Evolutionary conservation across 2,329 filamentous ascomycete species (phyloP).

Genomic region (Bipolaris bicolor): DNA sequence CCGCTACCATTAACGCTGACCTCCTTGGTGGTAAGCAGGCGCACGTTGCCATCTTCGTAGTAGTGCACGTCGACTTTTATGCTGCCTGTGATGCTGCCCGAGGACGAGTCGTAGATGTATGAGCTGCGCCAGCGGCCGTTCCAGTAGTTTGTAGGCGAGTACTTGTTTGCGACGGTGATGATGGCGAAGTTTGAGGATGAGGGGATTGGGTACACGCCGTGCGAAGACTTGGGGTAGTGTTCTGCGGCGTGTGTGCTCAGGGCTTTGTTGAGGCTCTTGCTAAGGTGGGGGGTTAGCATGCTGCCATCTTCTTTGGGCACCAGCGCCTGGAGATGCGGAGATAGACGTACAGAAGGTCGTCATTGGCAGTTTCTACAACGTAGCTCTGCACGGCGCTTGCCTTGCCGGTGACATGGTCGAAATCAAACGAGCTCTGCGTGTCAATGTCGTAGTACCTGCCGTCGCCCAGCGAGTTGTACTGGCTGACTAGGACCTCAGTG

Average conservation of each 20-base stretch:
- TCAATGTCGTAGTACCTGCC: conserved; percentile 90
- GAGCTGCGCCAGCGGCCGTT: conserved; percentile 95
- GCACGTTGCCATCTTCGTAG: conserved; percentile 98
- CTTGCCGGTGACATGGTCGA: conserved; percentile 86
- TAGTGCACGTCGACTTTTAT: conserved; percentile 98
- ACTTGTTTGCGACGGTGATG: conserved; percentile 91
- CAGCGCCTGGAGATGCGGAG: neutral
- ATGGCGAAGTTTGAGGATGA: conserved; percentile 78
- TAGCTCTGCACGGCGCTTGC: conserved; percentile 83
- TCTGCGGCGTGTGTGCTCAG: conserved; percentile 79
- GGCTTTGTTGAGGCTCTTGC: conserved; percentile 82
- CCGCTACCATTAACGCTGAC: conserved; percentile 67
- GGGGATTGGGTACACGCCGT: conserved; percentile 77
- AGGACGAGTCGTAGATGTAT: conserved; percentile 77
- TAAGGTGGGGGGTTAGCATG: conserved; percentile 45
- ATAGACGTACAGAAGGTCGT: conserved; percentile 75
- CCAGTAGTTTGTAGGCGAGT: conserved; percentile 98
- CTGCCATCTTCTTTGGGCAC: neutral
- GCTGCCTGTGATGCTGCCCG: conserved; percentile 71
- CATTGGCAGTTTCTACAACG: conserved; percentile 74
- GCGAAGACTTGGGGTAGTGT: conserved; percentile 83
- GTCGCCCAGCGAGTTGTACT: conserved; percentile 79
- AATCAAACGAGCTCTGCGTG: conserved; percentile 84
- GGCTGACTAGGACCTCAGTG: conserved; percentile 80
- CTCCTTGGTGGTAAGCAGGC: conserved; percentile 86